Base-by-base conservation (phyloP, 768 basidiomycete genomes). In the Pseudohyphozyma bogoriensis region DNA sequence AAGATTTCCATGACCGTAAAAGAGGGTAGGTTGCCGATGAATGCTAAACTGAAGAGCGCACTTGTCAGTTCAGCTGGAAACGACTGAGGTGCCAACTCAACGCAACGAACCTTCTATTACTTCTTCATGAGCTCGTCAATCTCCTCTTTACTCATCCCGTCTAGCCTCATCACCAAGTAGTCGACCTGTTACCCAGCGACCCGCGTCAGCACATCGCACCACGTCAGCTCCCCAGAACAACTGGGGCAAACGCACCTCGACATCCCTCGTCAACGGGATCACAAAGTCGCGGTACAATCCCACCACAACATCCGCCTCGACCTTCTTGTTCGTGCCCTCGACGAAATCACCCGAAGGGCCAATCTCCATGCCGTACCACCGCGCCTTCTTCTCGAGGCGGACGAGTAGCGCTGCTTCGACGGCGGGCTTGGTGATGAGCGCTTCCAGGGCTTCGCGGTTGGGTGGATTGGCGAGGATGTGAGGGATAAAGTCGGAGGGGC, bases 261-360 rank as follows among this genome's bases (percentile, higher is more conserved):
- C 89, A 71, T 95, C 90, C 74, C 93, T 96, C 1, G 95, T 99
- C 66, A 99, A 73, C 12, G 95, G 95, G 60, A 99, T 99, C 65
- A 99, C 91, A 70, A 85, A 90, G 70, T 85, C 87, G 72, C 91
- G 84, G 71, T 99, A 99, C 63, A 99, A 74, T 71, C 89, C 85
- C 28, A 95, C 86, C 20, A 99, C 89, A 44, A 86, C 85, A n/a
- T n/a, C 89, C 0, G 91, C 85, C 61, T 95, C 91, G 63, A 99
- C 87, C 78, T 91, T 92, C 64, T 24, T 44, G 56, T 51, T 32
- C 39, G 42, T 45, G 18, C 36, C 51, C 20, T 63, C 55, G 71
- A 59, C 74, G 70, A 55, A 74, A 68, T 72, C 85, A 62, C n/a
- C n/a, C n/a, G 81, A 77, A 16, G 81, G n/a, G n/a, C n/a, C 83